A percentile compares a stretch with the other conserved stretches of the same genome.
Conservation (phyloP, 202 grass and related monocot species). For the Panicum hallii region DNA sequence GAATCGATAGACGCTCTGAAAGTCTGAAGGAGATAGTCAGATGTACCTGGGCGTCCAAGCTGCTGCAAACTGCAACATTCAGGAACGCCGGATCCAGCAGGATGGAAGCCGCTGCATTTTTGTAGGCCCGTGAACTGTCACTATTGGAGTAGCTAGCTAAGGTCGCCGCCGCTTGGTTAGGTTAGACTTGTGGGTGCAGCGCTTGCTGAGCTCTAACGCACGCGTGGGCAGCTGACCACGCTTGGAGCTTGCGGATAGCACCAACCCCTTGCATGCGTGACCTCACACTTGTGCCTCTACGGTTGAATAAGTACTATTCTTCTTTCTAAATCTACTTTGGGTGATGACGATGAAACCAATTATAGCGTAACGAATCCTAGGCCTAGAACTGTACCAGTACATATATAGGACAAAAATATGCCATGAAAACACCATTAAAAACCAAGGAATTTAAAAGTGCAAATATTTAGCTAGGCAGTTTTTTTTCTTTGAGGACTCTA, state of each 20-base stretch:
- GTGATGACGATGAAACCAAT: neutral
- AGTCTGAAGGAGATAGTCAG: neutral
- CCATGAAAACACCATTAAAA: neutral
- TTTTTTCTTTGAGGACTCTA: too few relatives aligned
- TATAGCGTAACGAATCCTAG: neutral
- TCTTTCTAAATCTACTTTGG: neutral
- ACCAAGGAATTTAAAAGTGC: neutral
- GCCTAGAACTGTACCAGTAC: neutral
- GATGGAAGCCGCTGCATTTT: neutral
- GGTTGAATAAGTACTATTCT: neutral
- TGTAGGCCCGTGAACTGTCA: neutral
- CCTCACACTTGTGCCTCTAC: neutral
- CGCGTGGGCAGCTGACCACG: slow-evolving; percentile 2
- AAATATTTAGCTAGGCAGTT: neutral
- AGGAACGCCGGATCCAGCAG: neutral
- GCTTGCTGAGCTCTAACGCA: neutral
- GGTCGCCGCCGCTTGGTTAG: neutral
- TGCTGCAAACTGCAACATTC: neutral
- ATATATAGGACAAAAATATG: neutral
- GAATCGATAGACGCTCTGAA: neutral
- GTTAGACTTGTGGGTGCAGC: slow-evolving; percentile 39
- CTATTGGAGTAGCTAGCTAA: neutral
- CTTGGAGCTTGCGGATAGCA: slow-evolving; percentile 9
- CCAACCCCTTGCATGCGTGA: slow-evolving; percentile 7
- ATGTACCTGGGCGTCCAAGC: neutral